Base-by-base conservation (phyloP, 2,329 filamentous ascomycete species). In the Beauveria asiatica region DNA sequence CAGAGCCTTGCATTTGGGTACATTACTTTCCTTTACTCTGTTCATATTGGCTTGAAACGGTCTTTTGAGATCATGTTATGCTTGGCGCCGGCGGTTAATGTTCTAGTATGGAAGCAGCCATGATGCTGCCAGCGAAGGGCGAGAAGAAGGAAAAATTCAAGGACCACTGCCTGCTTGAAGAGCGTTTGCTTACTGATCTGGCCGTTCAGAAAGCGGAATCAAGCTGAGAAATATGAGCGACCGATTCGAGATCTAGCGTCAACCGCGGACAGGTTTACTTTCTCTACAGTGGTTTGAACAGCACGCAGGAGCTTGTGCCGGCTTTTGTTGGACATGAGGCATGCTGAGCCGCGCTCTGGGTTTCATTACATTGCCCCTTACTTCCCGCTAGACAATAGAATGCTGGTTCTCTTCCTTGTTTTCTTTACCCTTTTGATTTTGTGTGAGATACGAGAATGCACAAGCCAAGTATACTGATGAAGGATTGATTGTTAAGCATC, bases 21-120 rank as follows among this genome's bases (percentile, higher is more conserved):
- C 56, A 53, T 53, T 62, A 41, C 45, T 62, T 60, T 27, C 17
- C n/a, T 62, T 68, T 46, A 45, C 73, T 65, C 30, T 69, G 72
- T 60, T 68, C 59, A 52, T 57, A 46, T 61, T 57, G 59, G 59
- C 44, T 37, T 57, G 30, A 48, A 51, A 39, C 37, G 46, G 59
- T 61, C 59, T 45, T 37, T 37, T 65, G 45, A 55, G 61, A 60
- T 48, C 42, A 60, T 46, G 49, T 48, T 45, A 39, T 57, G 55
- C 57, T 62, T 49, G 58, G 59, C 58, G 61, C 59, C 46, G 46
- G 57, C 44, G 53, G 57, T 57, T 30, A 58, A 42, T 58, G 56
- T 58, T 58, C 56, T 37, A 58, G 46, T 58, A 58, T 44, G 56
- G 50, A 46, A 44, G 46, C 56, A 58, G 56, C 37, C 33, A 42